These are phyloP conservation scores for Mycena latifolia DNA, from an alignment of 768 basidiomycete species.

Conservation along the genomic window DNA sequence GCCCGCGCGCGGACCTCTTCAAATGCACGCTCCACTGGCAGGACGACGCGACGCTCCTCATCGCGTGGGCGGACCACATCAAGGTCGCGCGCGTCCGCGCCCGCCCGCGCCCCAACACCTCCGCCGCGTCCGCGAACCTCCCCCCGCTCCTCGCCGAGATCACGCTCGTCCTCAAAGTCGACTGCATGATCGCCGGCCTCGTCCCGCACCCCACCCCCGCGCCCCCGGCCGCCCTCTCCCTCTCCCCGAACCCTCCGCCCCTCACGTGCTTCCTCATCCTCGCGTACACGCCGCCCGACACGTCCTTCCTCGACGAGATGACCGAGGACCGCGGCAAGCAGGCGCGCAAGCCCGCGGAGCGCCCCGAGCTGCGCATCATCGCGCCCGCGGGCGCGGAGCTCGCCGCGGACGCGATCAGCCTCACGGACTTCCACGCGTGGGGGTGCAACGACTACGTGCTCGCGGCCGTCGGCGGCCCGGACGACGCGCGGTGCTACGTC, in stretches of 20 bases:
- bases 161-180: slow-evolving; percentile 91
- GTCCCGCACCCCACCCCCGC: slow-evolving; percentile 66
- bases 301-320: slow-evolving; percentile 75
- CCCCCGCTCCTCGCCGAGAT: slow-evolving; percentile 86
- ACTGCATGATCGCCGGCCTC: slow-evolving; percentile 95
- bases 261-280: slow-evolving; percentile 87
- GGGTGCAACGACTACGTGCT: slow-evolving; percentile 94
- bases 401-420: slow-evolving; percentile 83
- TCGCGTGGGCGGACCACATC: slow-evolving; percentile 95
- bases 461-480: slow-evolving; percentile 58
- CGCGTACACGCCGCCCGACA: slow-evolving; percentile 87
- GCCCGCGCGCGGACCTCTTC: slow-evolving; percentile 95
- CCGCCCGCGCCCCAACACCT: slow-evolving; percentile 60
- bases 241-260: slow-evolving; percentile 37
- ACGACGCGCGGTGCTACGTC: slow-evolving; percentile 72
- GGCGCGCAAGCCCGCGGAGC: slow-evolving; percentile 85
- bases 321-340: slow-evolving; percentile 80
- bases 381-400: slow-evolving; percentile 91
- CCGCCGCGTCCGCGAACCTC: slow-evolving; percentile 58
- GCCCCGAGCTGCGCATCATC: slow-evolving; percentile 95
- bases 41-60: slow-evolving; percentile 89
- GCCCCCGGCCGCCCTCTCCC: slow-evolving; percentile 13
- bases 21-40: slow-evolving; percentile 94
- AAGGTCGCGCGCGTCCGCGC: slow-evolving; percentile 88
- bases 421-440: slow-evolving; percentile 85